Base-by-base conservation (phyloP, 208 protist genomes). In the Acanthamoeba sp. region DNA sequence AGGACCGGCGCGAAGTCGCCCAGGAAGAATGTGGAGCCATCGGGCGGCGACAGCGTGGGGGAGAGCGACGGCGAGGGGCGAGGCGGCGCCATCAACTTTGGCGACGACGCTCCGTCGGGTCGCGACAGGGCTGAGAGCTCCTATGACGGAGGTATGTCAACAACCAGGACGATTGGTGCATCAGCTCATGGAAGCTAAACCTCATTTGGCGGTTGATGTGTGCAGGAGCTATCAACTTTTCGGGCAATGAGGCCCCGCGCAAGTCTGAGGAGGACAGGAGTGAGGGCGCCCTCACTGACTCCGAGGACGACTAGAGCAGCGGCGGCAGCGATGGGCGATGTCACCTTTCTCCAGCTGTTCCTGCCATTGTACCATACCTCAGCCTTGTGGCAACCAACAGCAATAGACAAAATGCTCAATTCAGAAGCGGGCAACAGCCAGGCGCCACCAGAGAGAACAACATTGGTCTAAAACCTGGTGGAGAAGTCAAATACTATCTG, bases 201-300 rank as follows among this genome's bases (percentile, higher is more conserved):
- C 59, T 66, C 27, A 24, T 14, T 34, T 64, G 2, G 16, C 24
- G 4, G 57, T 64, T 20, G 16, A 24, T 64, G 57, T 64, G 57
- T 64, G 57, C 69, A 78, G 69, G 69, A 3, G 73, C 73, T 4
- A 82, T 82, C 73, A 82, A 82, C 73, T 82, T 82, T 52, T 82
- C 73, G 38, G 73, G 73, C 40, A 82, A 82, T n/a, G 73, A 82
- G 40, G 73, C 73, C 38, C 73, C 73, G 38, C 73, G 73, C 73
- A 42, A 32, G 42, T 82, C 73, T 2, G 73, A 82, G 20, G 42
- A 52, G 27, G 73, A 82, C 6, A 82, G 73, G 73, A 82, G 73
- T 38, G 73, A 82, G 73, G 73, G 20, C 24, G 73, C 73, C 1
- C 20, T 82, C 20, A 82, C 73, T 24, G 73, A 82, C 22, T 82